phyloP scores from a whole-genome alignment of 805 yeast genomes.

The Brettanomyces nanus region DNA sequence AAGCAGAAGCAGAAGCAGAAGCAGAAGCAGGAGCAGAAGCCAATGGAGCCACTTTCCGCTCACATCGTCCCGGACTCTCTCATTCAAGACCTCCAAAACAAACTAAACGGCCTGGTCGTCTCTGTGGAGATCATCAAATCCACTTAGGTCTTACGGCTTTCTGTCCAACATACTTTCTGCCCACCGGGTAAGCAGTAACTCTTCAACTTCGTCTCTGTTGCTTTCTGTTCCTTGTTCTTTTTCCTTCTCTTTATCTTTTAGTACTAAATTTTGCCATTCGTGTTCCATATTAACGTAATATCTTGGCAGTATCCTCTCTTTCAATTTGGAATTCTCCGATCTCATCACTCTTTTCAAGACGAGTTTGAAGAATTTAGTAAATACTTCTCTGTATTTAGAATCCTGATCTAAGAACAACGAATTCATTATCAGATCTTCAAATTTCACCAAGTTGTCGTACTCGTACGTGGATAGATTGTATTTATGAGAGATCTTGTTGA shows the following conservation, averaged over 20 bases:
- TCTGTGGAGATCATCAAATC: background rate
- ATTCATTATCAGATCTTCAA: conserved; percentile 29
- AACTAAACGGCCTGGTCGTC: background rate
- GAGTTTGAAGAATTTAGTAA: conserved; percentile 23
- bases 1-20: too few species aligned
- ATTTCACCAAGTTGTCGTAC: conserved; percentile 35
- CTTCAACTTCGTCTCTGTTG: conserved; percentile 30
- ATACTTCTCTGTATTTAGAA: conserved; percentile 21
- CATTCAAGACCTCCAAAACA: background rate
- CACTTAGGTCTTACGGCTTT: background rate
- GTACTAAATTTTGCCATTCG: conserved; percentile 9
- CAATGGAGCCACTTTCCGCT: too few species aligned
- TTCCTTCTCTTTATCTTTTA: conserved; percentile 1
- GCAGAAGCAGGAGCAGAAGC: background rate
- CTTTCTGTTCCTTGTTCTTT: conserved; percentile 2
- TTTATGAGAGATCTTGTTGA: conserved; percentile 36
- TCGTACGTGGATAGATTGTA: conserved; percentile 47
- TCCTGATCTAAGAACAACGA: conserved; percentile 20
- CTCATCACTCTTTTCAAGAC: conserved; percentile 25
- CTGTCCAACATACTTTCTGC: conserved; percentile 29
- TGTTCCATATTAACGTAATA: conserved; percentile 16
- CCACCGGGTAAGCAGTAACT: conserved; percentile 41
- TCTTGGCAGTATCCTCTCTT: conserved; percentile 22
- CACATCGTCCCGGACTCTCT: background rate
- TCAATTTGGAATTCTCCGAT: conserved; percentile 19